These are phyloP conservation scores for Ustilaginoidea virens DNA, from an alignment of 2,329 filamentous ascomycete genomes.

Conservation along the genomic window DNA sequence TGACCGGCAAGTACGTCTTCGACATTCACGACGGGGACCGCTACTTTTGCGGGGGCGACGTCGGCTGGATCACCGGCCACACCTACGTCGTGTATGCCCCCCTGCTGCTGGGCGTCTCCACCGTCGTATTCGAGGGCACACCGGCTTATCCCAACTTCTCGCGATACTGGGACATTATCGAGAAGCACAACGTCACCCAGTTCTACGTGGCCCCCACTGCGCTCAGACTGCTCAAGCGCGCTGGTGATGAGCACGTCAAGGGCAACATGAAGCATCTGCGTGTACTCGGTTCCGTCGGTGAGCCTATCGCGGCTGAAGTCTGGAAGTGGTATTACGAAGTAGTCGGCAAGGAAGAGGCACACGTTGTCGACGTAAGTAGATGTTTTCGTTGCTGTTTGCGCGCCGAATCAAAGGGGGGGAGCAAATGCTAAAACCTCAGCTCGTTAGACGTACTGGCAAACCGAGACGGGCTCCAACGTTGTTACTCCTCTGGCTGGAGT, in stretches of 20 bases:
- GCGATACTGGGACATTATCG: slow-evolving; percentile 96
- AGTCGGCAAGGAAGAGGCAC: slow-evolving; percentile 84
- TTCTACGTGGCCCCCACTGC: slow-evolving; percentile 98
- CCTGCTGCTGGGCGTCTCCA: slow-evolving; percentile 79
- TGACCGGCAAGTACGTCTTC: slow-evolving; percentile 96
- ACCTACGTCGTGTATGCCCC: slow-evolving; percentile 97
- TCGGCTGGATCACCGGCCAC: slow-evolving; percentile 98
- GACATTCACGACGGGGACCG: slow-evolving; percentile 88
- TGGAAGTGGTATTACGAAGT: slow-evolving; percentile 99
- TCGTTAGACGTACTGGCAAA: slow-evolving; percentile 94
- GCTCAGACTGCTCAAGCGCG: slow-evolving; percentile 82
- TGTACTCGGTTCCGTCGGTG: slow-evolving; percentile 86
- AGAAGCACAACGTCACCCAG: slow-evolving; percentile 86
- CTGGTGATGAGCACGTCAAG: slow-evolving; percentile 84
- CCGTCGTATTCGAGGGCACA: slow-evolving; percentile 94
- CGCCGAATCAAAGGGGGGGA: too few species aligned
- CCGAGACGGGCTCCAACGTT: slow-evolving; percentile 91
- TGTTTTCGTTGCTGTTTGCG: too few species aligned
- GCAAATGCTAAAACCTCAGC: background rate
- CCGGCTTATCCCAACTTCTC: slow-evolving; percentile 97
- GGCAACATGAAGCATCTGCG: slow-evolving; percentile 78
- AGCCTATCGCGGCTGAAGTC: slow-evolving; percentile 93
- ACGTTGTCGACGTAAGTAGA: slow-evolving; percentile 77
- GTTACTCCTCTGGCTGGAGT: slow-evolving; percentile 87
- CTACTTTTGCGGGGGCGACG: slow-evolving; percentile 96